Base-by-base conservation (phyloP, 495 filamentous ascomycete genomes). In the Saxophila tyrrhenica region DNA sequence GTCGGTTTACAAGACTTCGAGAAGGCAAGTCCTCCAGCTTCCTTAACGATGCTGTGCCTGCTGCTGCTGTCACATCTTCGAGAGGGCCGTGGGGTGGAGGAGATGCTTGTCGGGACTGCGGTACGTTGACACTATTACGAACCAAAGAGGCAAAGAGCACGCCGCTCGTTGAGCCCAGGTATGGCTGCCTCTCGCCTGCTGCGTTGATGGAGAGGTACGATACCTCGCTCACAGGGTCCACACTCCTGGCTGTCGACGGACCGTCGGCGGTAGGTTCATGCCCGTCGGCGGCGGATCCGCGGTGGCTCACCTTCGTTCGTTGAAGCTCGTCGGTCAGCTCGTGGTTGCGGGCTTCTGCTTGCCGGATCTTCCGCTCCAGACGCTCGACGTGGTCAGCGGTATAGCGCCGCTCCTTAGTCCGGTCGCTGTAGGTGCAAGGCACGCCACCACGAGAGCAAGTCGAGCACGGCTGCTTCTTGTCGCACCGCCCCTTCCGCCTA, bases 101-200 rank as follows among this genome's bases (percentile, higher is more conserved):
- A 19, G 3, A 25, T 21, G n/a, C 17, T 35, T 13, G 25, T 3
- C 25, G 24, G 15, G n/a, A 25, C 49, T 17, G 46, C 46, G 16
- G 20, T 8, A 29, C 16, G 19, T 22, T 24, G 29, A 35, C 29
- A 13, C 29, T 35, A 13, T 35, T 35, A 13, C 29, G 29, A 21
- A 58, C 39, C 11, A 58, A 43, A 13, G 41, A 32, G 13, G 55
- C 55, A 44, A 58, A 50, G 5, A 58, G 43, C 10, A 58, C 38
- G 17, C 55, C 55, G 23, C 50, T 53, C 1, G 55, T 25, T 11
- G 55, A 58, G 22, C 55, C 55, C n/a, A 58, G 39, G 39, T 58
- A 58, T 10, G 55, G 50, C 35, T 48, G 50, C 11, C 45, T 39
- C 43, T 58, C 55, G 17, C 55, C 55, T 2, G 55, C 55, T 2